Conservation (phyloP, 768 basidiomycete species). For the Boletus rubescentipes region DNA sequence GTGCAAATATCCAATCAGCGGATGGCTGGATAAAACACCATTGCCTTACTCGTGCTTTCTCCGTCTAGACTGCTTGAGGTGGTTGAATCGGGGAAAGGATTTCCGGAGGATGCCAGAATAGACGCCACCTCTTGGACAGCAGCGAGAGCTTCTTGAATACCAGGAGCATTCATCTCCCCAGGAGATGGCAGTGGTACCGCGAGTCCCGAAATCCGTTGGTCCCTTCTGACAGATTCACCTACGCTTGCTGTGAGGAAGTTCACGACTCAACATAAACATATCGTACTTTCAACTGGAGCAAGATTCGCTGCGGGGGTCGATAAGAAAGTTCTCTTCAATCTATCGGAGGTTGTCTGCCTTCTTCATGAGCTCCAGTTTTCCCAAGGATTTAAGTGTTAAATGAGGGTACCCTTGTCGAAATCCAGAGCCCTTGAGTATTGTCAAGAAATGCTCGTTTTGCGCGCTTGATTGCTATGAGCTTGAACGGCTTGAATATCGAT, state of each 20-base stretch:
- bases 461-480: background rate
- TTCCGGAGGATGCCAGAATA: background rate
- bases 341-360: conserved; percentile 2
- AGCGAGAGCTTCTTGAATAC: background rate
- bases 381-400: too few species aligned
- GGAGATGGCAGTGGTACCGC: too few species aligned
- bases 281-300: background rate
- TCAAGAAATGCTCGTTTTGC: background rate
- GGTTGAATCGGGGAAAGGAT: background rate
- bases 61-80: background rate
- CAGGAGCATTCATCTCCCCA: conserved; percentile 2
- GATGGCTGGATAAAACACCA: background rate
- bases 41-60: background rate
- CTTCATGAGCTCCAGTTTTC: background rate
- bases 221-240: background rate
- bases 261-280: background rate
- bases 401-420: background rate
- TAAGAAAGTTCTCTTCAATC: background rate
- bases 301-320: background rate
- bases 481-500: background rate
- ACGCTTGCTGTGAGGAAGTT: background rate
- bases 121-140: background rate
- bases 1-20: background rate
- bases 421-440: background rate
- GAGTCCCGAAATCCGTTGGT: background rate